phyloP scores from a whole-genome alignment of 768 basidiomycete genomes.

The Galerina marginata region DNA sequence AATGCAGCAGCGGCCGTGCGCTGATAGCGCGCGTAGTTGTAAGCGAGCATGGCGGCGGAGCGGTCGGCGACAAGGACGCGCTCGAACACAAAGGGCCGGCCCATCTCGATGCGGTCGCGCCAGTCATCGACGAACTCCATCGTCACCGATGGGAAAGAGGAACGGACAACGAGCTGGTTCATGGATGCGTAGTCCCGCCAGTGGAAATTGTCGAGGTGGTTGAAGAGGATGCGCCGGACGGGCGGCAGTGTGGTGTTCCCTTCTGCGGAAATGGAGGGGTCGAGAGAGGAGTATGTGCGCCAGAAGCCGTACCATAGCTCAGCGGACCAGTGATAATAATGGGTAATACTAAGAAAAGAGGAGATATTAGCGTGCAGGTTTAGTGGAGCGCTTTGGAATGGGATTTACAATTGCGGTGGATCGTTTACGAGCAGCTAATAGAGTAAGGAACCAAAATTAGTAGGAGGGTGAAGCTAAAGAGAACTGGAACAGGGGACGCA shows the following conservation, averaged over 20 bases:
- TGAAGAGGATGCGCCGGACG: slow-evolving; percentile 77
- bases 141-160: slow-evolving; percentile 78
- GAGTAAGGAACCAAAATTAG: background rate
- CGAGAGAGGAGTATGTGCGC: slow-evolving; percentile 87
- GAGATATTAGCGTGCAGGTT: background rate
- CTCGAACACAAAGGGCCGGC: slow-evolving; percentile 77
- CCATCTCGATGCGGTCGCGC: slow-evolving; percentile 76
- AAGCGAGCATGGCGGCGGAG: slow-evolving; percentile 78
- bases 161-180: slow-evolving; percentile 87
- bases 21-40: slow-evolving; percentile 69
- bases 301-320: slow-evolving; percentile 93
- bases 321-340: slow-evolving; percentile 94
- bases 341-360: slow-evolving; percentile 64
- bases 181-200: slow-evolving; percentile 93
- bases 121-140: slow-evolving; percentile 88
- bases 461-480: background rate
- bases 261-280: slow-evolving; percentile 64
- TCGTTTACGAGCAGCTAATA: slow-evolving; percentile 82
- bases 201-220: slow-evolving; percentile 71
- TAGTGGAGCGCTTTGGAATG: background rate
- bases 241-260: slow-evolving; percentile 78
- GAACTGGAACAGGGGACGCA: slow-evolving; percentile 31
- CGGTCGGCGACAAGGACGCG: slow-evolving; percentile 90
- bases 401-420: slow-evolving; percentile 78
- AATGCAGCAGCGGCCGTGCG: slow-evolving; percentile 81